These are phyloP conservation scores for Fusarium beomiforme DNA, from an alignment of 2,329 filamentous ascomycete genomes.

Conservation along the genomic window DNA sequence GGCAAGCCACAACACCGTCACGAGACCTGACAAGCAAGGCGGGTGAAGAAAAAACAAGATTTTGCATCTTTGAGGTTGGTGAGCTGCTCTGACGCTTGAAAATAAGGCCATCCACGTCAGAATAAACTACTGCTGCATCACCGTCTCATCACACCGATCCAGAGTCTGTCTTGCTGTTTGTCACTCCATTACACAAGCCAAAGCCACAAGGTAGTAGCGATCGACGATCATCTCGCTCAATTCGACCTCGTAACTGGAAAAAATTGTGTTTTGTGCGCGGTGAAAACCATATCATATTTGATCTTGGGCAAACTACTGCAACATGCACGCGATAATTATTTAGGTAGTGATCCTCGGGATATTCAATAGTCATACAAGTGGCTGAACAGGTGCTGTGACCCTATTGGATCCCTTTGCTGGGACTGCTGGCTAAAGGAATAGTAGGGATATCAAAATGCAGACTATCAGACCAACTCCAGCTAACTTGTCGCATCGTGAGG, in stretches of 20 bases:
- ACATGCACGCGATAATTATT: not conserved
- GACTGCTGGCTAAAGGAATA: too few species aligned
- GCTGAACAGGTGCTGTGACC: not conserved
- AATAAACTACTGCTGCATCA: not conserved
- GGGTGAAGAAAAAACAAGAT: not conserved
- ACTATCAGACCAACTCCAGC: not conserved
- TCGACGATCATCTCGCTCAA: not conserved
- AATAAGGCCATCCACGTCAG: not conserved
- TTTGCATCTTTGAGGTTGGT: not conserved
- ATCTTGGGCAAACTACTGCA: not conserved
- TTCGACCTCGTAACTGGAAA: not conserved
- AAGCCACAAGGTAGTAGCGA: not conserved
- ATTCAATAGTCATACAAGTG: not conserved
- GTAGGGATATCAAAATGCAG: not conserved
- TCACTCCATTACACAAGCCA: not conserved
- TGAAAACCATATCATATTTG: not conserved
- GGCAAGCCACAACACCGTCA: fast-evolving
- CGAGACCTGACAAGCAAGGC: not conserved
- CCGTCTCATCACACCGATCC: not conserved
- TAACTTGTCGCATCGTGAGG: not conserved
- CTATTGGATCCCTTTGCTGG: not conserved
- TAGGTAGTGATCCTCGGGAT: not conserved
- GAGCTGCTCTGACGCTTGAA: not conserved
- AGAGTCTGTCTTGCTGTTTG: not conserved
- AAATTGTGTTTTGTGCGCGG: not conserved